Evolutionary conservation across 345 rosid genomes (phyloP), one percentile per base, ranked within the genome.

Genomic region (Eucalyptus camaldulensis): DNA sequence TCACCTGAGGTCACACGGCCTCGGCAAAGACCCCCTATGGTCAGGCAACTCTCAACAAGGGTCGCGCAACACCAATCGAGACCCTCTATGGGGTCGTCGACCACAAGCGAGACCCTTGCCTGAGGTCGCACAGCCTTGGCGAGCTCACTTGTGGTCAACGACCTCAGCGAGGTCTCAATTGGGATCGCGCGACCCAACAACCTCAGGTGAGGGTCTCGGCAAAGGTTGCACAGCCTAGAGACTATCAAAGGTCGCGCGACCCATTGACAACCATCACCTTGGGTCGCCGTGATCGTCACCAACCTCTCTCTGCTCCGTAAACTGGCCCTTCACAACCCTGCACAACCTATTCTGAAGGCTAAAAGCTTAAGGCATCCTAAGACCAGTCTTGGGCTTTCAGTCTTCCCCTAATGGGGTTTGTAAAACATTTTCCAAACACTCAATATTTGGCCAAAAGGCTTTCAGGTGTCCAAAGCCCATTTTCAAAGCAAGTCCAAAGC

Each of bases 61-160:
- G 19, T 50, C 0, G 19, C 1, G 3, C 7, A 0, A 50, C 1
- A 1, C 3, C 0, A 0, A 0, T 1, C 53, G 8, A 50, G 53
- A 50, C 19, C 51, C 51, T 49, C 17, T 0, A 6, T 2, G 3
- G 14, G 51, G 51, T 13, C 17, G 0, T 49, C 3, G 51, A 49
- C 51, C 51, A 49, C 17, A 49, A 5, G 51, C 1, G 6, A 49
- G 17, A 49, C 17, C 51, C 17, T 49, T 5, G 17, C 7, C 2
- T 14, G 2, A 49, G 51, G 6, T 49, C 0, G 0, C 7, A 3
- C 16, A 49, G 16, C 51, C 51, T 49, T 1, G 0, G 16, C 0
- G 6, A 49, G 51, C 51, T 49, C 6, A 0, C 51, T 49, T 49
- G 6, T 49, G 51, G 51, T 49, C 16, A 0, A 13, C 51, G 1